A percentile compares a stretch with the other conserved stretches of the same genome.
These are phyloP conservation scores for Pseudozyma flocculosa DNA, from an alignment of 1,284 basidiomycete species.

Conservation along the genomic window DNA sequence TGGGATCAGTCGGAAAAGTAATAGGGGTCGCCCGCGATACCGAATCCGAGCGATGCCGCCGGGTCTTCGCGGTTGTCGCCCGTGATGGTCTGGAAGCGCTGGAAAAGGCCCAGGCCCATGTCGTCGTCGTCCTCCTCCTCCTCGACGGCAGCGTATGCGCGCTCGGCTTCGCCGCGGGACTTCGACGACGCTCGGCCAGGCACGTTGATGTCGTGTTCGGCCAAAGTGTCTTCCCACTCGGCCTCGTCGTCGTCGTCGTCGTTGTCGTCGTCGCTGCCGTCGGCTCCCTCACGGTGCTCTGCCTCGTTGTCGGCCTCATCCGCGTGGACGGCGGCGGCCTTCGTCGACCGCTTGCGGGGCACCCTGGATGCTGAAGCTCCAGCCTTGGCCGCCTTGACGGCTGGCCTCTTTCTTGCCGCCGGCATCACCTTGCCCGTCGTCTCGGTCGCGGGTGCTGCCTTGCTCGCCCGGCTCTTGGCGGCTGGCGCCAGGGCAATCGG, in stretches of 20 bases:
- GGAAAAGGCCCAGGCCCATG: background rate
- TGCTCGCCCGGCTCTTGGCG: no score
- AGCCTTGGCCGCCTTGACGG: no score
- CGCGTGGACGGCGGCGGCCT: no score
- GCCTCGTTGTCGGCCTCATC: no score
- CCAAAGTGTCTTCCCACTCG: background rate
- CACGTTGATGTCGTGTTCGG: background rate
- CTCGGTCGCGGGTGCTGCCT: no score
- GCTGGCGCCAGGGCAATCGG: no score
- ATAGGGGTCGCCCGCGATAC: background rate
- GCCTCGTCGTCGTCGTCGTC: background rate
- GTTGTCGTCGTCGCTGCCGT: background rate
- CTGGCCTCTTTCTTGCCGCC: no score
- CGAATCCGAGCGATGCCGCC: background rate
- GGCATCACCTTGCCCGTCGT: no score
- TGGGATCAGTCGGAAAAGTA: background rate
- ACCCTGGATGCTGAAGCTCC: no score
- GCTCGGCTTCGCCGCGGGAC: background rate
- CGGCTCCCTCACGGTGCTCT: background rate
- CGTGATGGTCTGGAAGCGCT: background rate
- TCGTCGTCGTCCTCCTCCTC: background rate
- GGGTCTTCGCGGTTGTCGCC: background rate
- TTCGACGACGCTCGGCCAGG: no score
- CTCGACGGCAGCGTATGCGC: no score
- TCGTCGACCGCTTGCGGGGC: no score